Conservation (phyloP, 805 yeast species). For the Ogataea kodamae region DNA sequence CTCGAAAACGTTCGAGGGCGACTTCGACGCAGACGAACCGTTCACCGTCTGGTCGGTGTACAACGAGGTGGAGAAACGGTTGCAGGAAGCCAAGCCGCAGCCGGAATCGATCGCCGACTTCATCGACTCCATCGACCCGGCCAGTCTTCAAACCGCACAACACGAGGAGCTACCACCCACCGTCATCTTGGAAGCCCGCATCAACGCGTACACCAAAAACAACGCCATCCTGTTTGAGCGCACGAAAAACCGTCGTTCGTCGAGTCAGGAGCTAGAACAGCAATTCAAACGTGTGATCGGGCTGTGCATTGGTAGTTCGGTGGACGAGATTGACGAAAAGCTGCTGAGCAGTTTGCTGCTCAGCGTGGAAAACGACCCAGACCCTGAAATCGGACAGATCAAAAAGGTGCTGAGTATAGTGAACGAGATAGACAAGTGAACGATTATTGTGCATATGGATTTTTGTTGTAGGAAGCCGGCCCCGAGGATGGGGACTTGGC, state of each 20-base stretch:
- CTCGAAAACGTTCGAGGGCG: slow-evolving; percentile 45
- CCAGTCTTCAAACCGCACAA: slow-evolving; percentile 12
- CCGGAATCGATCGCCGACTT: slow-evolving; percentile 8
- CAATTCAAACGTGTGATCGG: slow-evolving; percentile 89
- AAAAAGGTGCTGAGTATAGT: slow-evolving; percentile 34
- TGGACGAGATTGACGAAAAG: slow-evolving; percentile 54
- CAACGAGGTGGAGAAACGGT: slow-evolving; percentile 44
- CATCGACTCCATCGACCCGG: slow-evolving; percentile 12
- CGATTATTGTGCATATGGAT: slow-evolving; percentile 20
- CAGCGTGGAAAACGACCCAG: slow-evolving; percentile 87
- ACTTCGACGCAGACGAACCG: slow-evolving; percentile 89
- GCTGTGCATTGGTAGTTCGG: slow-evolving; percentile 84
- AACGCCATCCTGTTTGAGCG: slow-evolving; percentile 53
- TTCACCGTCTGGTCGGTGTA: slow-evolving; percentile 64
- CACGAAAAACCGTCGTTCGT: slow-evolving; percentile 48
- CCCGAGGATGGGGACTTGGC: slow-evolving; percentile 23
- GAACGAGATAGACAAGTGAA: slow-evolving; percentile 24
- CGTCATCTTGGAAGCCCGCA: slow-evolving; percentile 65
- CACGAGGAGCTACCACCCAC: slow-evolving; percentile 42
- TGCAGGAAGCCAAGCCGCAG: slow-evolving; percentile 27
- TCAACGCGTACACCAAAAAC: slow-evolving; percentile 74
- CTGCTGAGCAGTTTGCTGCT: slow-evolving; percentile 80
- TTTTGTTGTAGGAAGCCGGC: slow-evolving; percentile 14
- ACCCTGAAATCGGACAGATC: slow-evolving; percentile 36
- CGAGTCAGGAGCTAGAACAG: slow-evolving; percentile 56